Percentiles rank a stretch among this genome's conserved stretches.
phyloP scores from a whole-genome alignment of 2,329 filamentous ascomycete genomes.

The Fusarium fracticaudum region DNA sequence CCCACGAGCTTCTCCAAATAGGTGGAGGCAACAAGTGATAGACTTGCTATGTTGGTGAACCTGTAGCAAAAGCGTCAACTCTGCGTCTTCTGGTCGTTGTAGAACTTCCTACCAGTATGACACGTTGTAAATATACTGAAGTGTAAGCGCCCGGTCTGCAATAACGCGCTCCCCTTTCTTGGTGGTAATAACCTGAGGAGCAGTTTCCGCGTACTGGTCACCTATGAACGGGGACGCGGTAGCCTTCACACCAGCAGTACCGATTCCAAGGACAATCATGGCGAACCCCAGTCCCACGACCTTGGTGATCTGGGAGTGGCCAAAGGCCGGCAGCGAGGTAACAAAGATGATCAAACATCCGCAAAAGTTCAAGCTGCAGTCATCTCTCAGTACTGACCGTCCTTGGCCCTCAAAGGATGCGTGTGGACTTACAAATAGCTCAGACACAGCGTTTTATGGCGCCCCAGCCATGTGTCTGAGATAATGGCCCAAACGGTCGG shows the following conservation, averaged over 20 bases:
- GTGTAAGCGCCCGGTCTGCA: neutral
- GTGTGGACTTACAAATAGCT: neutral
- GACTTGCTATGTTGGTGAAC: neutral
- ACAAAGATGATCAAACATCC: neutral
- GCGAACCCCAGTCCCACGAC: neutral
- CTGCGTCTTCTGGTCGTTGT: accelerated
- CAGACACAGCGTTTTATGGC: neutral
- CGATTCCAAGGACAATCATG: neutral
- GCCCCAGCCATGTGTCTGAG: neutral
- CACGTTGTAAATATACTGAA: neutral
- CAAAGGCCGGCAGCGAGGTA: neutral
- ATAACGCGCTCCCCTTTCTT: neutral
- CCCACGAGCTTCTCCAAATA: neutral
- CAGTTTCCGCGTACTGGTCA: neutral
- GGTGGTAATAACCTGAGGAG: neutral
- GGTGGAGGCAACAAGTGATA: neutral
- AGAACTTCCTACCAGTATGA: neutral
- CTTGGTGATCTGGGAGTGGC: neutral
- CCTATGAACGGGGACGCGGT: neutral
- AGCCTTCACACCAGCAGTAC: neutral
- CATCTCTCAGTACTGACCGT: accelerated
- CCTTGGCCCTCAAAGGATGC: accelerated
- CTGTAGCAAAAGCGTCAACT: neutral
- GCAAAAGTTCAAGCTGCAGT: neutral
- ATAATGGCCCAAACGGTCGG: neutral